A percentile compares a stretch with the other conserved stretches of the same genome.
These are phyloP conservation scores for Aspergillus uvarum DNA, from an alignment of 2,329 filamentous ascomycete species.

Conservation along the genomic window DNA sequence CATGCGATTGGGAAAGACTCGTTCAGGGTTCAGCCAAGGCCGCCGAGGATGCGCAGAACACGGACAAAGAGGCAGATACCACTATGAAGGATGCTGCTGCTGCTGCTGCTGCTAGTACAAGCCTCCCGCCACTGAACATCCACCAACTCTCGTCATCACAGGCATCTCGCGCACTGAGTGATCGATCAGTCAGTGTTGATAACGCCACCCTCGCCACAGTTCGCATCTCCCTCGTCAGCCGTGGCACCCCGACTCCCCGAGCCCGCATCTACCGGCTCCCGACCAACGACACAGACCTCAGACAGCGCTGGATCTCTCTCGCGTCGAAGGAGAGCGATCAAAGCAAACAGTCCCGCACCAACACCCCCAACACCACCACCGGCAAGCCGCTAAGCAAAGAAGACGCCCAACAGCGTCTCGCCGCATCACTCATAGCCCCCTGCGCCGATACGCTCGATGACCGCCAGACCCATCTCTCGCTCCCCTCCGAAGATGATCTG, in stretches of 20 bases:
- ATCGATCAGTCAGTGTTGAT: constrained; percentile 23
- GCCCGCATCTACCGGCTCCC: constrained; percentile 87
- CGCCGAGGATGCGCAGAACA: not conserved
- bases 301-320: constrained; percentile 69
- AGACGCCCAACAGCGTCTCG: constrained; percentile 29
- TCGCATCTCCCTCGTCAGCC: constrained; percentile 64
- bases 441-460: constrained; percentile 36
- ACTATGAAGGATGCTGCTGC: constrained; percentile 13
- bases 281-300: constrained; percentile 53
- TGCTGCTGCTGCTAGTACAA: not conserved
- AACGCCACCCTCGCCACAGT: constrained; percentile 56
- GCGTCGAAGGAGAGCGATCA: constrained; percentile 32
- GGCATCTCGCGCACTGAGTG: constrained; percentile 29
- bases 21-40: constrained; percentile 42
- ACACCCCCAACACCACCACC: not conserved
- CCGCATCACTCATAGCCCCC: constrained; percentile 39
- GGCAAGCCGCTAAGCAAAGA: constrained; percentile 5
- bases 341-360: not conserved
- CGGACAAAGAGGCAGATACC: constrained; percentile 9
- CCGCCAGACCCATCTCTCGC: constrained; percentile 47
- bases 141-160: constrained; percentile 43
- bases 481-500: constrained; percentile 73
- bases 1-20: constrained; percentile 79
- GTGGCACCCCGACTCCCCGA: constrained; percentile 69
- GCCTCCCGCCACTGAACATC: constrained; percentile 30